A percentile compares a stretch with the other conserved stretches of the same genome.
These are phyloP conservation scores for Simplicillium sp. DNA, from an alignment of 2,329 filamentous ascomycete genomes.

Conservation along the genomic window DNA sequence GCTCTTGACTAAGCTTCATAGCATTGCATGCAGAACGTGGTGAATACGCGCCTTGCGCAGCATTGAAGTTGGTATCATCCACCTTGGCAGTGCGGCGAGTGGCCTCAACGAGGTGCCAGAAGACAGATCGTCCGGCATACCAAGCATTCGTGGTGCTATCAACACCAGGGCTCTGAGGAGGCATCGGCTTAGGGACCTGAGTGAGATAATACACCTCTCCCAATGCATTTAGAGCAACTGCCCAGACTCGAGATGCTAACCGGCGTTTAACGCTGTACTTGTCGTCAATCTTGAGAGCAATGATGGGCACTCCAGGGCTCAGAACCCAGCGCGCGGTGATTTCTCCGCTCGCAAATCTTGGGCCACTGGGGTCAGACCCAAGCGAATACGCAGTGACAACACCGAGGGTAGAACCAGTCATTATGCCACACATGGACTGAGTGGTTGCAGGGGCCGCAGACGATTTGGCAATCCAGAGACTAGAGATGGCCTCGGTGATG, in stretches of 20 bases:
- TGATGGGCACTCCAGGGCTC: conserved; percentile 85
- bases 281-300: conserved; percentile 76
- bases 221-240: conserved; percentile 85
- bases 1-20: conserved; percentile 60
- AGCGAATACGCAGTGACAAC: conserved; percentile 76
- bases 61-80: conserved; percentile 63
- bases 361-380: conserved; percentile 46
- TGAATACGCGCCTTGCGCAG: conserved; percentile 65
- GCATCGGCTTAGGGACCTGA: conserved; percentile 52
- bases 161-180: conserved; percentile 37
- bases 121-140: conserved; percentile 67
- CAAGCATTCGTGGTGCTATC: conserved; percentile 62
- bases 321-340: conserved; percentile 83
- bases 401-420: conserved; percentile 76
- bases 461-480: conserved; percentile 87
- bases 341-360: conserved; percentile 61
- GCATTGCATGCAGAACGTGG: conserved; percentile 68
- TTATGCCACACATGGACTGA: conserved; percentile 68
- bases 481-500: conserved; percentile 61
- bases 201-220: conserved; percentile 85
- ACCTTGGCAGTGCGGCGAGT: conserved; percentile 63
- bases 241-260: conserved; percentile 67
- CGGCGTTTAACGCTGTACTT: conserved; percentile 65
- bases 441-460: conserved; percentile 61
- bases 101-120: conserved; percentile 72